Base-by-base conservation (phyloP, 306 rosid species). In the Casuarina glauca region DNA sequence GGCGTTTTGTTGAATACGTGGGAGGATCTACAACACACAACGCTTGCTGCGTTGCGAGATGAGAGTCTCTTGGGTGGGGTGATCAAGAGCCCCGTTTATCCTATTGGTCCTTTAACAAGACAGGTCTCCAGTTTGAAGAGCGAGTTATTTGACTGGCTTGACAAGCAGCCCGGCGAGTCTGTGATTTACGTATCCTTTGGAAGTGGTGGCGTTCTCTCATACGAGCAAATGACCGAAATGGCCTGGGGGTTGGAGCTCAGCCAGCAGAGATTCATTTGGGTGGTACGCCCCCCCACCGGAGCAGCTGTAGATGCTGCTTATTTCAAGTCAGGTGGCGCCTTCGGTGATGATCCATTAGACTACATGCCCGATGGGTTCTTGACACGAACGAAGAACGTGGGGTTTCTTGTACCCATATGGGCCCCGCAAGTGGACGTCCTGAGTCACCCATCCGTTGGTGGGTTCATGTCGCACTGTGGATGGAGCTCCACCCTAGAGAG, bases 241-340 rank as follows among this genome's bases (percentile, higher is more conserved):
- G 97, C 97, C 0, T 87, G 69, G 78, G 96, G 96, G 4, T 82
- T 92, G 84, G 97, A 92, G 68, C 3, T 90, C 45, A 92, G 91
- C 17, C 78, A 41, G 5, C 86, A 75, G 38, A 79, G 92, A 51
- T 92, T 90, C 71, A 15, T 92, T 63, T 90, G 97, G 97, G 93
- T 89, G 79, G 84, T 89, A 16, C 88, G 93, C 3, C 70, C 86
- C 0, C 90, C 97, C 2, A 60, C 2, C 4, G 67, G 39, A 8
- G 73, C 41, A 0, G 60, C 73, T 5, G 51, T 72, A 0, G 45
- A 61, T 4, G 86, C 79, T 1, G 1, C 85, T 2, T 84, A 55
- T 76, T 87, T 93, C 61, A 41, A 61, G 1, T 77, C 9, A 35
- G 60, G 16, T 0, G 69, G 57, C 0, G 48, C 42, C 5, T 8